Base-by-base conservation (phyloP, 2,329 filamentous ascomycete genomes). In the Coniochaeta hoffmannii region DNA sequence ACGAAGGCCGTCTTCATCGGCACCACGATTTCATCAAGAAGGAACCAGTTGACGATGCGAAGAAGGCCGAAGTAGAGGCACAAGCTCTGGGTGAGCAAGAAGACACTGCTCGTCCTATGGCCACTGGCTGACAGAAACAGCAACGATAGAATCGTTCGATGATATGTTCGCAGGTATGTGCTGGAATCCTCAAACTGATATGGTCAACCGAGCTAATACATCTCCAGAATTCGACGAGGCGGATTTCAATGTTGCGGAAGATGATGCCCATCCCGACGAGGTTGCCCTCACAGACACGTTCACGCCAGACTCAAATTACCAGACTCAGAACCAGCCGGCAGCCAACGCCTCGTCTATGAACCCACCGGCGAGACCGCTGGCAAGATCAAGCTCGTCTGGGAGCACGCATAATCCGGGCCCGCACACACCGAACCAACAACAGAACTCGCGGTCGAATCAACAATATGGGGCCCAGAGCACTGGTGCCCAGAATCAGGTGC, bases 1-100 rank as follows among this genome's bases (percentile, higher is more conserved):
- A 93, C 62, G 84, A 88, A 59, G 79, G 81, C n/a, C 86, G 86
- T 38, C 77, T 97, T 35, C 87, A 97, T 71, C 83, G 93, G 36
- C 92, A 96, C 69, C 73, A 83, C 1, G 89, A 92, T 66, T 95
- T 81, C 67, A 50, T 55, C 24, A 87, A 86, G 68, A 84, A 80
- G 65, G 80, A 85, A 57, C 66, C 71, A 2, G 63, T 60, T 26
- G 57, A 56, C 41, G 70, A 30, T 30, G 31, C 35, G 12, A 41
- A 49, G 36, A 51, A 38, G 31, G 32, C 31, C 3, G 36, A 28
- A 17, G 32, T 14, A 6, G 53, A 55, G 30, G 38, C 53, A 11
- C 53, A 53, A 28, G 50, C 31, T 30, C 26, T 28, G 31, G n/a
- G 41, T 46, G 26, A 26, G 41, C 3, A 12, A 8, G 26, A n/a